phyloP scores from a whole-genome alignment of 495 filamentous ascomycete species.

The Aspergillus carlsbadensis region DNA sequence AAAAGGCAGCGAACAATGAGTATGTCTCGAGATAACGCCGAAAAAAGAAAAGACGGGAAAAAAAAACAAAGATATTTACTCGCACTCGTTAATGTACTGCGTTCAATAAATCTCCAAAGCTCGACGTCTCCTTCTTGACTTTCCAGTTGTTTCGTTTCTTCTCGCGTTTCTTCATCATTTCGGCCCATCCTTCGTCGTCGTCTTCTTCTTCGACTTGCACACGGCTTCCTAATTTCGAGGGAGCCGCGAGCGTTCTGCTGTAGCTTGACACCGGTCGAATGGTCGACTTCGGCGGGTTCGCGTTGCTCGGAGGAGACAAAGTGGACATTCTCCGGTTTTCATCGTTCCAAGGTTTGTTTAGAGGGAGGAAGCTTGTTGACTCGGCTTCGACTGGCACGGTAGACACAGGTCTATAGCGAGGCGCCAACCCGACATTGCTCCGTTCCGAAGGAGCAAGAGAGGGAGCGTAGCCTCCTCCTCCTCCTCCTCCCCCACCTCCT shows the following conservation, averaged over 20 bases:
- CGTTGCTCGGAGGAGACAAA: conserved; percentile 18
- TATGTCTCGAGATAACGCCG: conserved; percentile 14
- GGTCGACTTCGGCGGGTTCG: conserved; percentile 22
- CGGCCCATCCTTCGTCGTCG: conserved; percentile 82
- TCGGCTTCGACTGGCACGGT: conserved; percentile 34
- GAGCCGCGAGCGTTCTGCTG: conserved; percentile 24
- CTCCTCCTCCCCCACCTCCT: conserved; percentile 39
- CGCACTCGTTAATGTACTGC: conserved; percentile 37
- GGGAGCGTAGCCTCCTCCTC: conserved; percentile 58
- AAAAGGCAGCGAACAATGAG: not conserved
- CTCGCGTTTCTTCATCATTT: conserved; percentile 82
- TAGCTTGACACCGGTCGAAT: conserved; percentile 34
- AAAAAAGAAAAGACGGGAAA: conserved; percentile 9
- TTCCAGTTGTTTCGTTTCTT: conserved; percentile 76
- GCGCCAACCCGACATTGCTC: conserved; percentile 85
- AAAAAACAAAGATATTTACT: conserved; percentile 1
- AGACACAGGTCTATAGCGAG: conserved; percentile 91
- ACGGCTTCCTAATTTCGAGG: conserved; percentile 27
- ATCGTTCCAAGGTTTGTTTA: conserved; percentile 48
- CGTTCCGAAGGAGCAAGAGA: conserved; percentile 92
- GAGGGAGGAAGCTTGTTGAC: conserved; percentile 50
- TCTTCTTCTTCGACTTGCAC: conserved; percentile 59
- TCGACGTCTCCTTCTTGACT: conserved; percentile 55
- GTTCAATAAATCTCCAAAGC: conserved; percentile 43
- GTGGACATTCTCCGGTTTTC: conserved; percentile 37